A percentile compares a stretch with the other conserved stretches of the same genome.
These are phyloP conservation scores for Pseudotsuga menziesii DNA, from an alignment of 75 land plant species.

Conservation along the genomic window DNA sequence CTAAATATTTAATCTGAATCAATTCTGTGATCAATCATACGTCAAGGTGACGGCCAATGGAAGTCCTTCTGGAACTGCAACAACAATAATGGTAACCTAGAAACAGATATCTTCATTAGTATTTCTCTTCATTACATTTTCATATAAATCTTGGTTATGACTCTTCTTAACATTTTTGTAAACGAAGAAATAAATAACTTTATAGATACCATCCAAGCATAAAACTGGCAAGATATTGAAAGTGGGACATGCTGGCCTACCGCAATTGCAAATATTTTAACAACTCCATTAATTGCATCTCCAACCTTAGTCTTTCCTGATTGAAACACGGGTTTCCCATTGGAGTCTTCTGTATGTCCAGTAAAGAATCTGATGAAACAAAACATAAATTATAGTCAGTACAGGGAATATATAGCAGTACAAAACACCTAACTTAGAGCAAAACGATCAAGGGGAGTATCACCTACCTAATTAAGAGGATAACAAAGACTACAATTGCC, in stretches of 20 bases:
- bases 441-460: background rate
- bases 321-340: conserved; percentile 30
- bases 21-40: conserved; percentile 34
- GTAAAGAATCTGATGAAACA: conserved; percentile 38
- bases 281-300: conserved; percentile 29
- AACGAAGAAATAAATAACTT: background rate
- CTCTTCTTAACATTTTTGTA: background rate
- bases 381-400: background rate
- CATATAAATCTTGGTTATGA: background rate
- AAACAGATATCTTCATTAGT: background rate
- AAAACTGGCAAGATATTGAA: background rate
- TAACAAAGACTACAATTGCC: conserved; percentile 50
- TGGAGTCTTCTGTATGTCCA: conserved; percentile 37
- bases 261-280: conserved; percentile 67
- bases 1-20: no score
- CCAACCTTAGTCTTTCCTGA: conserved; percentile 34
- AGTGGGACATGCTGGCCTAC: conserved; percentile 29
- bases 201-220: background rate
- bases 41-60: conserved; percentile 90
- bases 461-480: conserved; percentile 20
- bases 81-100: conserved; percentile 85
- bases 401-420: background rate
- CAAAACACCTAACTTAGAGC: background rate
- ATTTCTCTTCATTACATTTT: background rate
- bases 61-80: conserved; percentile 95